Evolutionary conservation across 106 monocot genomes (phyloP), one percentile per base, ranked within the genome.

Genomic region (Allium sativum): DNA sequence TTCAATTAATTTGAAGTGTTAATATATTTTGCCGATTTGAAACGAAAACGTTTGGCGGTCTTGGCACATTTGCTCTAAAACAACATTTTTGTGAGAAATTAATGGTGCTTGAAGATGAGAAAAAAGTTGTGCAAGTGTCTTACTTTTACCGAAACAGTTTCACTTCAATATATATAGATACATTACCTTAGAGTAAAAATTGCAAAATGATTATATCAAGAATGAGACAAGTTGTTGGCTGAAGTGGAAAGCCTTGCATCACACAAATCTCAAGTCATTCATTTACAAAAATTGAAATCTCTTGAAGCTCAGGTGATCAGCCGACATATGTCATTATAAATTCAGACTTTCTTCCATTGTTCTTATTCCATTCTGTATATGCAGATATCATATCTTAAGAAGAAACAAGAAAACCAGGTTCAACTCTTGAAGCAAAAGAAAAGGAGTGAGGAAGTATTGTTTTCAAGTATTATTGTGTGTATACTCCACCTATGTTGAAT

Each of bases 331-430:
- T 14, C 21, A 52, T 51, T 44, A 51, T 14, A 12, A 18, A 18
- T 12, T 13, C 53, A 65, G 52, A 42, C 22, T 22, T 44, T 7
- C 48, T 65, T 42, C 54, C 7, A 56, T 21, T 19, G 12, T 20
- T 21, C 61, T 20, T 40, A 45, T 45, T 66, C n/a, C 3, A 1
- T 22, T 22, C 3, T 22, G 22, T 22, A 22, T n/a, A n/a, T 72
- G 62, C 20, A 96, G 95, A 96, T 96, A 63, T 52, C 72, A 67
- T 87, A 96, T 67, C 87, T 90, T 63, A 96, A 96, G 75, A 96
- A 90, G 65, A 96, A 91, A 73, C 95, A 96, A 77, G 95, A 96
- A 82, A 91, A 75, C 46, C 95, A 90, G 73, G 95, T 96, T 59
- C 89, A 84, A 41, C 77, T 96, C 71, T 65, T 96, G 65, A 96